phyloP scores from a whole-genome alignment of 2,329 filamentous ascomycete genomes.

The Nannizziopsis barbatae region DNA sequence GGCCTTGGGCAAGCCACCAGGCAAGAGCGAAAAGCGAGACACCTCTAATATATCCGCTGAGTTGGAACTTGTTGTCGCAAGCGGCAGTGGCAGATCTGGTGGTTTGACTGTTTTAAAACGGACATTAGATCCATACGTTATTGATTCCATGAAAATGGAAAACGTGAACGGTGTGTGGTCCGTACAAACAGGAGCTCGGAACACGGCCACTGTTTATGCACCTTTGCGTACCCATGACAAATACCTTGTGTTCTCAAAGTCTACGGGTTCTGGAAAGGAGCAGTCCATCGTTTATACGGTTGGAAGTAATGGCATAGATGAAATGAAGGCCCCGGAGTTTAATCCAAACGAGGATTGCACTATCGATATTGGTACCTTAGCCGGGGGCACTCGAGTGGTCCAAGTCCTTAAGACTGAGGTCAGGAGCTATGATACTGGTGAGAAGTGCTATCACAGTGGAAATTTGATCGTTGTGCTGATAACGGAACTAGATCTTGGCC shows the following conservation, averaged over 20 bases:
- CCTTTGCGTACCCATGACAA: slow-evolving; percentile 52
- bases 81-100: slow-evolving; percentile 48
- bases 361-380: slow-evolving; percentile 72
- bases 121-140: slow-evolving; percentile 61
- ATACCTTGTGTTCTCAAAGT: slow-evolving; percentile 72
- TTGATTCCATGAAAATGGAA: slow-evolving; percentile 59
- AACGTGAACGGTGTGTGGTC: slow-evolving; percentile 73
- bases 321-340: slow-evolving; percentile 74
- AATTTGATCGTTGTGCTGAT: neutral
- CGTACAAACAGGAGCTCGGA: slow-evolving; percentile 45
- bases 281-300: slow-evolving; percentile 68
- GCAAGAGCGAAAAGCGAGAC: neutral
- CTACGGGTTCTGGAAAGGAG: slow-evolving; percentile 54
- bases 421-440: slow-evolving; percentile 79
- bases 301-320: slow-evolving; percentile 61
- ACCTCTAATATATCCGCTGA: neutral
- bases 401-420: slow-evolving; percentile 82
- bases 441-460: slow-evolving; percentile 29
- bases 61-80: slow-evolving; percentile 44
- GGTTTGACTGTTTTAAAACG: slow-evolving; percentile 66
- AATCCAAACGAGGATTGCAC: slow-evolving; percentile 81
- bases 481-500: slow-evolving; percentile 55
- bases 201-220: slow-evolving; percentile 35
- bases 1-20: slow-evolving; percentile 52
- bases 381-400: slow-evolving; percentile 67